Conservation (phyloP, 2,329 filamentous ascomycete genomes). For the Penicillium sp. region DNA sequence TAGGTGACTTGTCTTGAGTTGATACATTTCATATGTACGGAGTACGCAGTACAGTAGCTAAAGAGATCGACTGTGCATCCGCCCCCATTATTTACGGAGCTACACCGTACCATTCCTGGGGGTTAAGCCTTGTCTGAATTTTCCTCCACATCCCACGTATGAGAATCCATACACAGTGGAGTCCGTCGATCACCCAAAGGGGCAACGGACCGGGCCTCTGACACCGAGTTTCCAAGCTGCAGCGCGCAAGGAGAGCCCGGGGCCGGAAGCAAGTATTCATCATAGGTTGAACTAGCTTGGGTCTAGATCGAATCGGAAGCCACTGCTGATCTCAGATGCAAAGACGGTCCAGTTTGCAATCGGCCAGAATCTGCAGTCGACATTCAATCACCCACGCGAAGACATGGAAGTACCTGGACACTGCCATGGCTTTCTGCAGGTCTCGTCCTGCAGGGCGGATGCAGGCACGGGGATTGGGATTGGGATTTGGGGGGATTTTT, state of each 20-base stretch:
- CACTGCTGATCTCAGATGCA: conserved; percentile 10
- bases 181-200: conserved; percentile 21
- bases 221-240: conserved; percentile 12
- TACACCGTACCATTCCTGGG: background rate
- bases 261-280: background rate
- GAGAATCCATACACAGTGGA: conserved; percentile 3
- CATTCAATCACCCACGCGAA: conserved; percentile 1
- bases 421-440: conserved; percentile 1
- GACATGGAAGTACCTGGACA: background rate
- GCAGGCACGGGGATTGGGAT: conserved; percentile 9
- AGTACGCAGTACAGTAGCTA: conserved; percentile 1
- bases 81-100: background rate
- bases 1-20: background rate
- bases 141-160: background rate
- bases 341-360: conserved; percentile 6
- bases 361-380: conserved; percentile 1
- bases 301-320: background rate
- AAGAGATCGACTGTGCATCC: conserved; percentile 16
- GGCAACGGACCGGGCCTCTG: conserved; percentile 17
- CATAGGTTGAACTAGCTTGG: background rate
- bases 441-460: conserved; percentile 14
- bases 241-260: conserved; percentile 13
- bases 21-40: background rate
- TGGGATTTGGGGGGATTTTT: background rate
- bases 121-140: background rate